A percentile compares a stretch with the other conserved stretches of the same genome.
Evolutionary conservation across 1,284 basidiomycete genomes (phyloP).

Genomic region (Cronartium quercuum): DNA sequence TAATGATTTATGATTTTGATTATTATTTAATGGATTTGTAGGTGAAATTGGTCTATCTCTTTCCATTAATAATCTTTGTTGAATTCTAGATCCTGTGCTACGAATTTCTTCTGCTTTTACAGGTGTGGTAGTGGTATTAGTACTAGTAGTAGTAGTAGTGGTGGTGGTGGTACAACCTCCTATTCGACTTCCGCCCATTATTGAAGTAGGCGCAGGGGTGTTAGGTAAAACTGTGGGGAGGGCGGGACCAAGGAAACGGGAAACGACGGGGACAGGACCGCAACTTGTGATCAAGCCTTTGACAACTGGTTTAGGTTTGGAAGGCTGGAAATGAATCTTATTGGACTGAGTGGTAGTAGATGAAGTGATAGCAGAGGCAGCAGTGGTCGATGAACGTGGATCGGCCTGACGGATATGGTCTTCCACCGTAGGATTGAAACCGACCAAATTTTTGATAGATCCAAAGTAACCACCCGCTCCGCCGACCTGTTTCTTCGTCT

Average conservation of each 20-base stretch:
- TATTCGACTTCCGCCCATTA: neutral
- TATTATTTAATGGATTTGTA: neutral
- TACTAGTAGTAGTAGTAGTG: neutral
- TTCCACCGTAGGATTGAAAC: neutral
- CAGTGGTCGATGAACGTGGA: neutral
- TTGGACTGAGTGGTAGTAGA: neutral
- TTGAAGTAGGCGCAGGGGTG: neutral
- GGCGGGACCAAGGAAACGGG: slow-evolving; percentile 10
- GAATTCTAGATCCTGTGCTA: neutral
- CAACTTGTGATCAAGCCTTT: slow-evolving; percentile 19
- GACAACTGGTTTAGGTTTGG: slow-evolving; percentile 6
- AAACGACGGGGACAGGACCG: slow-evolving; percentile 8
- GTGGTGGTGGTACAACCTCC: neutral
- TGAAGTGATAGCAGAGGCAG: neutral
- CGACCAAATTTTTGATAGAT: slow-evolving; percentile 24
- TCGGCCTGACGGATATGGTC: neutral
- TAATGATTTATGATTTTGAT: neutral
- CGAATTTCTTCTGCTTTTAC: neutral
- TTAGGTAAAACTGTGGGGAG: neutral
- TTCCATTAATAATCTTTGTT: slow-evolving; percentile 31
- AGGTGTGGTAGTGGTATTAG: neutral
- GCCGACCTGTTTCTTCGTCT: neutral
- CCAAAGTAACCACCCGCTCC: slow-evolving; percentile 22
- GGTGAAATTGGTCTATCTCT: slow-evolving; percentile 34
- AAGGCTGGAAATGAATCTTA: neutral